Evolutionary conservation across 2,329 filamentous ascomycete genomes (phyloP).

Genomic region (Phoma herbarum): DNA sequence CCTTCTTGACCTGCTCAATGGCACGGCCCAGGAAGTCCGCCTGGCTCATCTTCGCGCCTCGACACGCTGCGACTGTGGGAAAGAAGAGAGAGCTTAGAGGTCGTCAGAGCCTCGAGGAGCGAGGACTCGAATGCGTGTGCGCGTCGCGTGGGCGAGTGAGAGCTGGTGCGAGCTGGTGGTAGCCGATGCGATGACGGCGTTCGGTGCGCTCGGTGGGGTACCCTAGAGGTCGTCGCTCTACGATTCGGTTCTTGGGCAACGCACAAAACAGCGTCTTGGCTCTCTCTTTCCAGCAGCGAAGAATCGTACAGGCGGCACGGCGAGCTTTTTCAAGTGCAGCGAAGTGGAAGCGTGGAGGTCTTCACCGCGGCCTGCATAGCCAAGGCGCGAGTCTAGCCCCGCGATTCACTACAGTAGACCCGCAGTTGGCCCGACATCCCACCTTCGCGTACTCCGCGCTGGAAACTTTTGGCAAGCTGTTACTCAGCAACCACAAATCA

Average conservation of each 20-base stretch:
- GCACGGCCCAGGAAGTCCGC: constrained; percentile 97
- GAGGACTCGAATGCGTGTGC: constrained; percentile 5
- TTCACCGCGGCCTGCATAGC: constrained; percentile 14
- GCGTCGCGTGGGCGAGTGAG: constrained; percentile 18
- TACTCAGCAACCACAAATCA: constrained; percentile 43
- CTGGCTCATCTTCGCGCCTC: constrained; percentile 80
- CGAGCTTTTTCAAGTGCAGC: constrained; percentile 8
- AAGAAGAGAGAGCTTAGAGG: not conserved
- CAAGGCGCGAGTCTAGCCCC: constrained; percentile 24
- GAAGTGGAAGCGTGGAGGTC: constrained; percentile 8
- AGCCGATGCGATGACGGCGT: constrained; percentile 22
- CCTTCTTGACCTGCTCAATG: constrained; percentile 96
- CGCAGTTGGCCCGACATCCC: constrained; percentile 33
- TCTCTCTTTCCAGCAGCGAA: not conserved
- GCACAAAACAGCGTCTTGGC: not conserved
- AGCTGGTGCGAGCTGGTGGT: constrained; percentile 13
- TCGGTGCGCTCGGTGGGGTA: constrained; percentile 23
- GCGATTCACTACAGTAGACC: constrained; percentile 41
- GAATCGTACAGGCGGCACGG: not conserved
- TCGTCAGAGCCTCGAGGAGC: not conserved
- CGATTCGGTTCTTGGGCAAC: not conserved
- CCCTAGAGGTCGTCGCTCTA: not conserved
- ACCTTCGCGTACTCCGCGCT: constrained; percentile 32
- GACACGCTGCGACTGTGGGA: no score
- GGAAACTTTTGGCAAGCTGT: constrained; percentile 30